Evolutionary conservation across 2,329 filamentous ascomycete species (phyloP), one percentile per base, ranked within the genome.

Genomic region (Hypoxylon sp.): DNA sequence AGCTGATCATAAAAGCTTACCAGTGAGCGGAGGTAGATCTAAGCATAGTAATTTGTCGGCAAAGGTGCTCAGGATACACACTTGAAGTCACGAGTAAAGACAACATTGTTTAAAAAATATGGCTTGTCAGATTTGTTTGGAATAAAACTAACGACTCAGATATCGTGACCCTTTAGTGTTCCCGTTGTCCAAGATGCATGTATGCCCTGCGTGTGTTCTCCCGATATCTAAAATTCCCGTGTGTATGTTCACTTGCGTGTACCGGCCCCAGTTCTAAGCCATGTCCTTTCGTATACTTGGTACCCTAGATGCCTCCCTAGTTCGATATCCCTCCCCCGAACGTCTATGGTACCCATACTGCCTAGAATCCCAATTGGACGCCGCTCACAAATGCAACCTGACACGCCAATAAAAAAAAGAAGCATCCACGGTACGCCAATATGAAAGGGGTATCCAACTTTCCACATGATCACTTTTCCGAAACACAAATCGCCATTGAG

Each of bases 391-490:
- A 66, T 63, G 64, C 64, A 66, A 66, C 56, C 60, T 44, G 56
- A 66, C 48, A 56, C 26, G 28, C 28, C 59, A 30, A n/a, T n/a
- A n/a, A 19, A 58, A 41, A 41, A 15, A 41, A 22, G 54, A 43
- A 37, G 44, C 6, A 6, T 47, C 55, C 49, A 32, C 47, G 41
- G 24, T 59, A 39, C 60, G 64, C 64, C 60, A 64, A 64, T 44
- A 61, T 24, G 24, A 63, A 59, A 64, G 46, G 59, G 60, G 64
- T 67, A 67, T 67, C 56, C 56, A 64, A 58, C 51, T 50, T 15
- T 43, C 52, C 48, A 56, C 49, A 47, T 53, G 46, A 49, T 54
- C 53, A 58, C 24, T 61, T 55, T 53, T 55, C 30, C 49, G 47
- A 66, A 66, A 64, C 56, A 53, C 26, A 60, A 56, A 46, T 56